Evolutionary conservation across 306 rosid species (phyloP), one percentile per base, ranked within the genome.

Genomic region (Trifolium fragiferum): DNA sequence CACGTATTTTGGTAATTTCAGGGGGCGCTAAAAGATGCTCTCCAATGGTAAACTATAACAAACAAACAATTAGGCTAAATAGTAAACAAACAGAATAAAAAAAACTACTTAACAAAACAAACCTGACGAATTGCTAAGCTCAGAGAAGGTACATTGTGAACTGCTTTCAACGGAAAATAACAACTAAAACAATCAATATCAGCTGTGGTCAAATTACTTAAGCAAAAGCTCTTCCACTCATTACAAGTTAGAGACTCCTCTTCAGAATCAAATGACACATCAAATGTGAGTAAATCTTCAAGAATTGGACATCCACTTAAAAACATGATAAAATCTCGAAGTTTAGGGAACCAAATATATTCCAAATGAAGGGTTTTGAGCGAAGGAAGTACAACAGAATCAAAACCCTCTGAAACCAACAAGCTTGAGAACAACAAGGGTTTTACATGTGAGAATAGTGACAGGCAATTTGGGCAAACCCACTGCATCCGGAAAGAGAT

Each of bases 381-480:
- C 0, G 13, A 40, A 8, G 77, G 77, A 1, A 78, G 32, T n/a
- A 1, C 6, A 51, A 78, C 27, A 8, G 35, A 18, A 8, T 11
- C 1, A 8, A 8, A 43, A 43, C 49, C 49, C 0, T 50, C 4
- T 30, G 0, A 46, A 12, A 0, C 18, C 8, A 13, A 0, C 6
- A 63, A 75, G 7, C 37, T 64, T 65, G 6, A 75, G 59, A 75
- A 64, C 43, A 11, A 37, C 71, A 9, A 75, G 14, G 6, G 72
- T 75, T 21, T 3, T 51, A 50, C 43, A 10, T 6, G 3, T 35
- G 44, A 75, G 5, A 49, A 65, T 6, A 1, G 41, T 27, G 16
- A 25, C 3, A 5, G 38, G 40, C n/a, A 11, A 59, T 27, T 13
- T 2, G 6, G 66, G 41, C 1, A 1, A 25, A 4, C n/a, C 35